phyloP scores from a whole-genome alignment of 148 eudicot species.

The Arctostaphylos glauca region DNA sequence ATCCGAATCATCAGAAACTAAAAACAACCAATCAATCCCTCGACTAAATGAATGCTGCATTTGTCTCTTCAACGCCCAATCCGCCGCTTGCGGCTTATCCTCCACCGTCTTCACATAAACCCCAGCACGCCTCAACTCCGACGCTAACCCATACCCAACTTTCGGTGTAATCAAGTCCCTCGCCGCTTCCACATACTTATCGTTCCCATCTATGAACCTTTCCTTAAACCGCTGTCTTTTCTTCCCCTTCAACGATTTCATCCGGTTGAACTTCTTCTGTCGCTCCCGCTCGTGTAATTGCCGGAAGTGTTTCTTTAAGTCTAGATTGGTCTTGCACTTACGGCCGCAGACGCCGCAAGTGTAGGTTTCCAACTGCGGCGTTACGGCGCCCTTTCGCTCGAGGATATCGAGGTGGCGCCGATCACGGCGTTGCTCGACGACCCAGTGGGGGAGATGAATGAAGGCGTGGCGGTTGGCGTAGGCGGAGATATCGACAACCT shows the following conservation, averaged over 20 bases:
- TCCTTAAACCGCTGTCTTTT: constrained; percentile 70
- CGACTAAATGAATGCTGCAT: constrained; percentile 68
- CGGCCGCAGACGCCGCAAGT: constrained; percentile 77
- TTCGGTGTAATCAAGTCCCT: constrained; percentile 56
- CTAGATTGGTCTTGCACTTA: constrained; percentile 65
- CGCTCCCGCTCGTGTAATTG: constrained; percentile 80
- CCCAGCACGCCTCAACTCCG: constrained; percentile 80
- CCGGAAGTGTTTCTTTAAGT: constrained; percentile 69
- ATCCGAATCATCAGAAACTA: constrained; percentile 92
- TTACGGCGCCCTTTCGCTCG: constrained; percentile 48
- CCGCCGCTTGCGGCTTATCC: constrained; percentile 96
- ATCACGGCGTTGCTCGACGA: constrained; percentile 53
- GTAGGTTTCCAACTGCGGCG: constrained; percentile 45
- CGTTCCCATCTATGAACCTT: constrained; percentile 54
- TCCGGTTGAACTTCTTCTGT: constrained; percentile 67
- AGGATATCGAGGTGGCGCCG: constrained; percentile 47
- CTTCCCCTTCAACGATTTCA: constrained; percentile 80
- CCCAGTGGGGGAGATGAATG: constrained; percentile 72
- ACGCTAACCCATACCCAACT: constrained; percentile 68
- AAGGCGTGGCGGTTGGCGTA: constrained; percentile 92
- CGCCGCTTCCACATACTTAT: constrained; percentile 74
- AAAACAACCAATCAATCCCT: constrained; percentile 76
- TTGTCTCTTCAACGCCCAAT: constrained; percentile 84
- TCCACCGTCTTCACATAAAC: constrained; percentile 82
- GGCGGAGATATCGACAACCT: constrained; percentile 62